phyloP scores from a whole-genome alignment of 805 yeast genomes.

The Brettanomyces bruxellensis region DNA sequence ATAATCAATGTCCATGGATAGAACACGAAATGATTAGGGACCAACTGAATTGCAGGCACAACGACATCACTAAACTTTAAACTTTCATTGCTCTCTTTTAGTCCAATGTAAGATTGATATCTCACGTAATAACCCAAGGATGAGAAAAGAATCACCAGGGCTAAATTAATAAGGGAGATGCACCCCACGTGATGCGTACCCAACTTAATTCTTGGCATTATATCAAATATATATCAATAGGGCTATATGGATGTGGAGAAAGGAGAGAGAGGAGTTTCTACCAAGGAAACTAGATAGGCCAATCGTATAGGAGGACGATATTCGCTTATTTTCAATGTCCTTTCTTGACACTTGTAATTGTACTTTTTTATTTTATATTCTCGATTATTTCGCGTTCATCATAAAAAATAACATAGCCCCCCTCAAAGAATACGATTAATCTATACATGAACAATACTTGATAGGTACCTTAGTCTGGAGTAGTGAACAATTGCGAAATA shows the following conservation, averaged over 20 bases:
- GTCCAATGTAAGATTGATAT: conserved; percentile 23
- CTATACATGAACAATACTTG: too few species aligned
- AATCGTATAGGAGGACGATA: too few species aligned
- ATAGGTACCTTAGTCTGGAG: too few species aligned
- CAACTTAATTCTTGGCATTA: neutral
- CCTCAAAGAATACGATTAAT: too few species aligned
- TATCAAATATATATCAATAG: conserved; percentile 2
- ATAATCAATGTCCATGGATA: conserved; percentile 60
- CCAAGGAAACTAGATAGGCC: too few species aligned
- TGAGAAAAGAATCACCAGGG: conserved; percentile 34
- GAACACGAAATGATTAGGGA: conserved; percentile 45
- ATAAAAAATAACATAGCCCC: too few species aligned
- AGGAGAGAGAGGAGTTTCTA: neutral
- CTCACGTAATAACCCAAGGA: conserved; percentile 33
- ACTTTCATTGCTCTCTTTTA: conserved; percentile 13
- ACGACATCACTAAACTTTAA: conserved; percentile 32
- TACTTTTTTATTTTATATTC: too few species aligned
- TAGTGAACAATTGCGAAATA: neutral
- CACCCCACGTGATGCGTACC: neutral
- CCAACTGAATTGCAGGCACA: conserved; percentile 49
- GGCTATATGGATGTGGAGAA: neutral
- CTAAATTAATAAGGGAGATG: conserved; percentile 18
- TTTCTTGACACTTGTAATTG: too few species aligned
- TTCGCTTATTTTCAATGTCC: too few species aligned
- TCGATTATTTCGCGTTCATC: too few species aligned